Conservation (phyloP, 2,329 filamentous ascomycete species). For the Karstenula rhodostoma region DNA sequence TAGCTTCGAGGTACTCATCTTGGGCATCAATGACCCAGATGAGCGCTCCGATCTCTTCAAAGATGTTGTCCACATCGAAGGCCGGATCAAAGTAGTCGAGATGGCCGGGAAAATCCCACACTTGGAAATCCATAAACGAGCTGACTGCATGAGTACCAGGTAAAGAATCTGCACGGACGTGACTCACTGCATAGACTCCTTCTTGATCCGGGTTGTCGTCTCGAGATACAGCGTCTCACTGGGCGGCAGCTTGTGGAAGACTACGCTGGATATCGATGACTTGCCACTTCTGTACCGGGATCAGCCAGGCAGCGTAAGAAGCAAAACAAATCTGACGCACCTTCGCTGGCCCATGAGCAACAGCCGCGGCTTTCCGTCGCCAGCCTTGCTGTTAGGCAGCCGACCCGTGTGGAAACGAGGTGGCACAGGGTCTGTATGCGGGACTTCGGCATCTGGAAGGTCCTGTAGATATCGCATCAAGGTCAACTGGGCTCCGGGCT, state of each 20-base stretch:
- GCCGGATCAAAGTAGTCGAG: conserved; percentile 89
- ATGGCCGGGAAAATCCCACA: conserved; percentile 97
- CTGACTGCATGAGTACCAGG: conserved; percentile 55
- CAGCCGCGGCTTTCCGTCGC: conserved; percentile 78
- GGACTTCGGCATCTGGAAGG: conserved; percentile 51
- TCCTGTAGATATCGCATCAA: conserved; percentile 55
- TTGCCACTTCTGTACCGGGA: conserved; percentile 80
- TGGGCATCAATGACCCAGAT: conserved; percentile 99
- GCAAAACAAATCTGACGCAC: conserved; percentile 59
- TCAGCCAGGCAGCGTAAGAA: conserved; percentile 21
- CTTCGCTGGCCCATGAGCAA: conserved; percentile 95
- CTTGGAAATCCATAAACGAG: conserved; percentile 99
- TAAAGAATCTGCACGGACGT: background rate
- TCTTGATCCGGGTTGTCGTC: conserved; percentile 92
- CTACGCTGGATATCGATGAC: conserved; percentile 96
- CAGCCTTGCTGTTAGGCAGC: conserved; percentile 58
- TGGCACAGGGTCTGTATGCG: conserved; percentile 43
- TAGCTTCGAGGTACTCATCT: conserved; percentile 94
- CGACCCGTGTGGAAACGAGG: conserved; percentile 54
- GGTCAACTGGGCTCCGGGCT: conserved; percentile 52
- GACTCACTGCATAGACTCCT: conserved; percentile 90
- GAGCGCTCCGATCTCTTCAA: conserved; percentile 89
- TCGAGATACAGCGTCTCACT: conserved; percentile 96
- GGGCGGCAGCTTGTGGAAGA: conserved; percentile 98
- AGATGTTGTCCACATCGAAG: conserved; percentile 92